Percentiles rank a stretch among this genome's conserved stretches.
Conservation (phyloP, 768 basidiomycete genomes). For the Leccinum imitatum region DNA sequence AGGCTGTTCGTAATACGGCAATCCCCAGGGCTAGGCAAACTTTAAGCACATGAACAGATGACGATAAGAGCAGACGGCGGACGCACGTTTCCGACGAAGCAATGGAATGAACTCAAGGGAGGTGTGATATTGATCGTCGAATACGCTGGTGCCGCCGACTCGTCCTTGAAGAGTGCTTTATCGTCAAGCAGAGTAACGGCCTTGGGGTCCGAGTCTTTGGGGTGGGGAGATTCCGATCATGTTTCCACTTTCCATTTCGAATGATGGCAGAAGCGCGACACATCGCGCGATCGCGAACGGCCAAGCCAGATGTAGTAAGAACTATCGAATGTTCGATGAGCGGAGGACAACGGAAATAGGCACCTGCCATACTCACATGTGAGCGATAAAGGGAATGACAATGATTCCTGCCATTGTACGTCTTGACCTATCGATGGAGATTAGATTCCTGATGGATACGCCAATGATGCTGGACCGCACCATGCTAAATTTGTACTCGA, state of each 20-base stretch:
- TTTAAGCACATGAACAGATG: conserved; percentile 1
- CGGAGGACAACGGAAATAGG: neutral
- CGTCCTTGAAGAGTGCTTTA: conserved; percentile 30
- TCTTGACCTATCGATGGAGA: conserved; percentile 45
- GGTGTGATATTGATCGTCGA: conserved; percentile 49
- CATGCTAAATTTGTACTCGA: conserved; percentile 78
- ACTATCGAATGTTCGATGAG: conserved; percentile 26
- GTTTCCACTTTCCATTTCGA: conserved; percentile 65
- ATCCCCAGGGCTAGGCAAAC: conserved; percentile 51
- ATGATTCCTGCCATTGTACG: conserved; percentile 57
- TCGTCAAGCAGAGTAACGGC: conserved; percentile 42
- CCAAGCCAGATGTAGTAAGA: conserved; percentile 60
- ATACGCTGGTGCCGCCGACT: conserved; percentile 16
- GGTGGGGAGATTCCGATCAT: conserved; percentile 46
- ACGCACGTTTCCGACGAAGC: conserved; percentile 49
- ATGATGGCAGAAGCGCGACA: conserved; percentile 53
- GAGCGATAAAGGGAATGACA: conserved; percentile 61
- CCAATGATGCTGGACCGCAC: conserved; percentile 34
- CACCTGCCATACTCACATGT: conserved; percentile 44
- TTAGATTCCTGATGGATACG: neutral
- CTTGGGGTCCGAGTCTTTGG: conserved; percentile 35
- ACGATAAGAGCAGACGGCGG: conserved; percentile 1
- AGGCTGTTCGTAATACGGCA: conserved; percentile 69
- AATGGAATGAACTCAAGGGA: conserved; percentile 63
- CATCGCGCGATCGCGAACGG: conserved; percentile 60